Evolutionary conservation across 257 asterid species (phyloP).

Genomic region (Jacaranda mimosifolia): DNA sequence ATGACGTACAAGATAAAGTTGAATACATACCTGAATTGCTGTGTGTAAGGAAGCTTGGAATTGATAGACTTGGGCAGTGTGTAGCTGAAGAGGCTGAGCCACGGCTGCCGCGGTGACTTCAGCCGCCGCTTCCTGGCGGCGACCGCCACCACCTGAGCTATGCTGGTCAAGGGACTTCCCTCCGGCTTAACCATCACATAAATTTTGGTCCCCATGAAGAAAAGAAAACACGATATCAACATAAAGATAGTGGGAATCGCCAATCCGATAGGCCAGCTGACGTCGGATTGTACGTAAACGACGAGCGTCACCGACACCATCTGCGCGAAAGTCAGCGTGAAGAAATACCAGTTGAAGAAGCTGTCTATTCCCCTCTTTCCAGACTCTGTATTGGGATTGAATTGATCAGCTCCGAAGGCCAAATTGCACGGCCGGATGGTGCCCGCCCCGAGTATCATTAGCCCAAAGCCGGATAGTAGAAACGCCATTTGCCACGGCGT

Average conservation of each 20-base stretch:
- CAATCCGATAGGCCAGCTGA: constrained; percentile 77
- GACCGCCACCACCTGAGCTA: constrained; percentile 58
- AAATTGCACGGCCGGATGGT: constrained; percentile 81
- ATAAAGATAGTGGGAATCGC: constrained; percentile 65
- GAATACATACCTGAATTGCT: constrained; percentile 63
- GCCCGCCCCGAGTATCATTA: constrained; percentile 72
- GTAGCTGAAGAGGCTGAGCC: constrained; percentile 50
- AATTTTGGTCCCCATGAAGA: constrained; percentile 65
- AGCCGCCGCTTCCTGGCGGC: constrained; percentile 64
- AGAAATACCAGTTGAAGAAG: constrained; percentile 87
- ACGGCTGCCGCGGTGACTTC: constrained; percentile 54
- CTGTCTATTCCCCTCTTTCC: constrained; percentile 74
- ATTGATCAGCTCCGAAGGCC: constrained; percentile 87
- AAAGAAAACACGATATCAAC: constrained; percentile 65
- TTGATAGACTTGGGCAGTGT: constrained; percentile 59
- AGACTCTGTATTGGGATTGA: constrained; percentile 68
- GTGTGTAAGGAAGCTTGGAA: constrained; percentile 65
- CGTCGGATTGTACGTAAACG: constrained; percentile 71
- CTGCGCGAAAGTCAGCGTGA: constrained; percentile 78
- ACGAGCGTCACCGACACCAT: constrained; percentile 71
- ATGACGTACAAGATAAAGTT: background rate
- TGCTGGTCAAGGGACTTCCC: constrained; percentile 71
- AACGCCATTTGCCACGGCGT: constrained; percentile 62
- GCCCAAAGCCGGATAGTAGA: constrained; percentile 55
- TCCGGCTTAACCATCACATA: constrained; percentile 77